Base-by-base conservation (phyloP, 257 asterid genomes). In the Primulina tabacum region DNA sequence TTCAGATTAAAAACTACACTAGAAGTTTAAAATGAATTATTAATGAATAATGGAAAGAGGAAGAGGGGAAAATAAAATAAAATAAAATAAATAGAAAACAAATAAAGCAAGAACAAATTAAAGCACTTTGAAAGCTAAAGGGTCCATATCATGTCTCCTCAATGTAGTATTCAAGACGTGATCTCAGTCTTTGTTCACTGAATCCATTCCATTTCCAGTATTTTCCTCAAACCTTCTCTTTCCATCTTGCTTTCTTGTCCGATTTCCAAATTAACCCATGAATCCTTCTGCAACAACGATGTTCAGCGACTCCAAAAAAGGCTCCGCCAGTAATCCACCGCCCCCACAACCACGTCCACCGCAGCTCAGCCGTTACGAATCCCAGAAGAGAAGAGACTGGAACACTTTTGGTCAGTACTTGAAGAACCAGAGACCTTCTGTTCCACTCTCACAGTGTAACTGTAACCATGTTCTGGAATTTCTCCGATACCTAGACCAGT, bases 141-240 rank as follows among this genome's bases (percentile, higher is more conserved):
- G 87, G 72, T 82, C 87, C 84, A 82, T 73, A 28, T 26, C 50
- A 74, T 77, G 87, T 79, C 87, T 67, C 79, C 83, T 77, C 87
- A 75, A 53, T 56, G 28, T 79, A 63, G 83, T 62, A 77, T 20
- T 43, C 53, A 62, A 81, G 55, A 76, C 68, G 68, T 76, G 62
- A 74, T 76, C 73, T 76, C 78, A 79, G 14, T 76, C 82, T 82
- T 82, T 73, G 74, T 76, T 76, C 82, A 73, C 80, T 77, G 37
- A 55, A 17, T 74, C 68, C 57, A 26, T 55, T 32, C 65, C 32
- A 59, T 76, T 73, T 55, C 70, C 37, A 62, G 21, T 64, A 62
- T 21, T 20, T 62, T 29, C 74, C 50, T 33, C 67, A 3, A 53
- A 7, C 38, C 8, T 57, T 37, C 57, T 62, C 43, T 43, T 12